These are phyloP conservation scores for Allium sativum DNA, from an alignment of 106 monocot genomes.

Conservation along the genomic window DNA sequence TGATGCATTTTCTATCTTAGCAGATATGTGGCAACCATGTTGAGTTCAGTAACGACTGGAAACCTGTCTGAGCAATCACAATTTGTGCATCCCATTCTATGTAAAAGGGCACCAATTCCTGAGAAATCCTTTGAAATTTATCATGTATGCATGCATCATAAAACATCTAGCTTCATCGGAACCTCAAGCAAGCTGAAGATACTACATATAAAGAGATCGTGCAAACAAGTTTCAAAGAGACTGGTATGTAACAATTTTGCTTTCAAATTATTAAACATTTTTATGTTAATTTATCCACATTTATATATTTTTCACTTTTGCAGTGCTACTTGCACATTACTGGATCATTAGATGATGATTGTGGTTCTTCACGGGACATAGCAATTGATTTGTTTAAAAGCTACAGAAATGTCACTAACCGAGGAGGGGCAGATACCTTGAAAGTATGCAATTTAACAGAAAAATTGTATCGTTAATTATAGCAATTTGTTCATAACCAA, in stretches of 20 bases:
- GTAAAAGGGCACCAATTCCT: not conserved
- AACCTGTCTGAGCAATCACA: conserved; percentile 8
- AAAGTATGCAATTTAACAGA: conserved; percentile 34
- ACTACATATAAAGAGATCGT: conserved; percentile 10
- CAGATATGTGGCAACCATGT: conserved; percentile 28
- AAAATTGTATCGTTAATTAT: not conserved
- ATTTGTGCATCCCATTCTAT: not conserved
- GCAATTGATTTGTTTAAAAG: conserved; percentile 57
- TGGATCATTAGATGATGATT: conserved; percentile 82
- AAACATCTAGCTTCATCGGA: conserved; percentile 1
- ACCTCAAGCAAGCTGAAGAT: conserved; percentile 1
- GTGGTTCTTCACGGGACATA: conserved; percentile 74
- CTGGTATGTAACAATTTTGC: conserved; percentile 20
- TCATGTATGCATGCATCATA: conserved; percentile 10
- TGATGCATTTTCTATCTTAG: not conserved
- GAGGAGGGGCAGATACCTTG: conserved; percentile 69
- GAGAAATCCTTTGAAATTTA: conserved; percentile 12
- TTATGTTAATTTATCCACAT: conserved; percentile 5
- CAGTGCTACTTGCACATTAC: conserved; percentile 27
- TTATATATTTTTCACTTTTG: conserved; percentile 4
- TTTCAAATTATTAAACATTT: not conserved
- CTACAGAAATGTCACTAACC: conserved; percentile 72
- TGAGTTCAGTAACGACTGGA: conserved; percentile 14
- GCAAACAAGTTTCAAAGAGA: conserved; percentile 15
- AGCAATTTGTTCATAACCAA: not conserved